Evolutionary conservation across 1,284 basidiomycete species (phyloP), one percentile per base, ranked within the genome.

Genomic region (Ganoderma multipileum): DNA sequence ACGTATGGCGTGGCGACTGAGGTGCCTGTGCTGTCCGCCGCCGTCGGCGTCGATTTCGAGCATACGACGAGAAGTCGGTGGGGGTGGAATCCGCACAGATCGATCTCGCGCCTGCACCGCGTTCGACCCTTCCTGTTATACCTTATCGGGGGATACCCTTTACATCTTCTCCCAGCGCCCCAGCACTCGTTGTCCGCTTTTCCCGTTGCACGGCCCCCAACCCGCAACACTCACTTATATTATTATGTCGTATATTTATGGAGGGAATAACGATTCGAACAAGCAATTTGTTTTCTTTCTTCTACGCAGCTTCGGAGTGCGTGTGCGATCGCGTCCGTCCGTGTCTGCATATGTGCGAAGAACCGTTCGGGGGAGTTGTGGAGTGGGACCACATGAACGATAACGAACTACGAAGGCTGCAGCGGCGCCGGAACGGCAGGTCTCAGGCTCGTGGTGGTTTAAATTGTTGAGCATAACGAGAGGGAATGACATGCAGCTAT

Each of bases 241-340:
- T 69, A 72, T 69, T 69, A 72, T 72, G 65, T 68, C 63, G 61
- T 64, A 50, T 72, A 72, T 72, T 70, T 72, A 72, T 72, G 71
- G 64, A 72, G 71, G 71, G 71, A 68, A 68, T 64, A 66, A 65
- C 47, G 47, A 26, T 26, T 47, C 67, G 44, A 64, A 55, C 39
- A 9, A 16, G n/a, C 36, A 26, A 39, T 41, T 26, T 26, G 12
- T 14, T 60, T 41, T 60, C 39, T 16, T 57, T 57, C 16, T 55
- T 57, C 52, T 39, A 7, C 38, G 26, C 38, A 20, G 54, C 16
- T 18, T 33, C 16, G 8, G 23, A 33, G 5, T 8, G 28, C 2
- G 44, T 47, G 47, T 50, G 47, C 47, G 47, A 14, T 50, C 9
- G 47, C 47, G 47, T 26, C 1, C 23, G 9, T 11, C 41, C 41